Base-by-base conservation (phyloP, 139 green algal genomes). In the Nannochloris sp. region DNA sequence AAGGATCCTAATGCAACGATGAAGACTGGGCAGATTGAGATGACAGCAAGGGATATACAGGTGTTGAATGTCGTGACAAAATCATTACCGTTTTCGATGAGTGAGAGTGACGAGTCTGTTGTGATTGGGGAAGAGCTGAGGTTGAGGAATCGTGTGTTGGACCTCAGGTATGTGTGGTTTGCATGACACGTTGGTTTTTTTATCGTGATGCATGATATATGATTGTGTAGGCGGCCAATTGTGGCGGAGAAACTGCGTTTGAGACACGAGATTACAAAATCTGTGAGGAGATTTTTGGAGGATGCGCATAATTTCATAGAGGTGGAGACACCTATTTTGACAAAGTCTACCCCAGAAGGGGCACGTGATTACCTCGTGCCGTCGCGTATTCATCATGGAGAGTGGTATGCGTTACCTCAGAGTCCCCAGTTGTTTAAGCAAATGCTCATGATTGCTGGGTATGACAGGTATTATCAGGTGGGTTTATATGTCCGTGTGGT, bases 341-440 rank as follows among this genome's bases (percentile, higher is more conserved):
- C 84, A n/a, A 76, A 86, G 8, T 90, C 84, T 61, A 98, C 93
- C 16, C 93, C 93, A 0, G 93, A 99, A 78, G 93, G 93, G 6
- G 93, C 93, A 1, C 74, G 93, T 14, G 93, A 99, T 80, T 99
- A 95, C 75, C 71, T 99, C 25, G 93, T 99, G 43, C 91, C 88
- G 2, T 84, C 80, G 30, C 67, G 86, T 33, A 44, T 85, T 49
- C 72, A 87, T 56, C 68, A 78, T 4, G 90, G 89, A 1, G 71
- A 82, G 26, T 96, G 82, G 72, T 99, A 97, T 74, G 93, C 93
- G 17, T 82, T 99, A 58, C 93, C 93, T 1, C 93, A 99, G 77
- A 90, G 74, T 50, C 93, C 93, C 3, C 93, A 99, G 82, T 84
- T 99, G 30, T 97, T 97, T 82, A 98, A 96, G 80, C 93, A 99